A percentile compares a stretch with the other conserved stretches of the same genome.
Conservation (phyloP, 768 basidiomycete genomes). For the Nidularia sp. region DNA sequence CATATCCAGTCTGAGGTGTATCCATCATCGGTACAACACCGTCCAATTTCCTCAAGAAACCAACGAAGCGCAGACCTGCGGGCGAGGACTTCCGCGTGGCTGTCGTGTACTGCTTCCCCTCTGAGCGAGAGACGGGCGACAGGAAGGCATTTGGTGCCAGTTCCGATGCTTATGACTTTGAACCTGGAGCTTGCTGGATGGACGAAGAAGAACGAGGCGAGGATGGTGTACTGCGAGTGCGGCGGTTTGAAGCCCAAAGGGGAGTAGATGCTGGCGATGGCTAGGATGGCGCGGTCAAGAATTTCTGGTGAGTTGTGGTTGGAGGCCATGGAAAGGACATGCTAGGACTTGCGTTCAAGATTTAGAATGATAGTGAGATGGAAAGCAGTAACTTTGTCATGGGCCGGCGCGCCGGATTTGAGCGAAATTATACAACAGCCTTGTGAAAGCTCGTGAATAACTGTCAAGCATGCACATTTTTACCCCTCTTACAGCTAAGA, state of each 20-base stretch:
- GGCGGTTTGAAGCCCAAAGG: slow-evolving; percentile 47
- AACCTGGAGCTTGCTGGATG: slow-evolving; percentile 10
- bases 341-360: too few relatives aligned
- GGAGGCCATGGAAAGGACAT: too few relatives aligned
- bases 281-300: slow-evolving; percentile 6
- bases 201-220: slow-evolving; percentile 52
- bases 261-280: slow-evolving; percentile 39
- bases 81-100: slow-evolving; percentile 91
- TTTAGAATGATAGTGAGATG: too few relatives aligned
- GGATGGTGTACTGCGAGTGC: slow-evolving; percentile 55
- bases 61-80: slow-evolving; percentile 75
- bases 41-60: slow-evolving; percentile 68
- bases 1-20: slow-evolving; percentile 50
- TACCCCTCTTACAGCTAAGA: too few relatives aligned
- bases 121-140: slow-evolving; percentile 48
- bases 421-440: too few relatives aligned
- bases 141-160: slow-evolving; percentile 87
- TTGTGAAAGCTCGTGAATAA: too few relatives aligned
- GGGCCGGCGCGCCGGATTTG: too few relatives aligned
- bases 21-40: slow-evolving; percentile 17
- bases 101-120: slow-evolving; percentile 85
- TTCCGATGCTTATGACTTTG: slow-evolving; percentile 68
- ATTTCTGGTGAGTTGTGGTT: too few relatives aligned
- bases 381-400: too few relatives aligned
- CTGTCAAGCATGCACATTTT: too few relatives aligned